Evolutionary conservation across 2,329 filamentous ascomycete species (phyloP).

Genomic region (Penicillium hordei): DNA sequence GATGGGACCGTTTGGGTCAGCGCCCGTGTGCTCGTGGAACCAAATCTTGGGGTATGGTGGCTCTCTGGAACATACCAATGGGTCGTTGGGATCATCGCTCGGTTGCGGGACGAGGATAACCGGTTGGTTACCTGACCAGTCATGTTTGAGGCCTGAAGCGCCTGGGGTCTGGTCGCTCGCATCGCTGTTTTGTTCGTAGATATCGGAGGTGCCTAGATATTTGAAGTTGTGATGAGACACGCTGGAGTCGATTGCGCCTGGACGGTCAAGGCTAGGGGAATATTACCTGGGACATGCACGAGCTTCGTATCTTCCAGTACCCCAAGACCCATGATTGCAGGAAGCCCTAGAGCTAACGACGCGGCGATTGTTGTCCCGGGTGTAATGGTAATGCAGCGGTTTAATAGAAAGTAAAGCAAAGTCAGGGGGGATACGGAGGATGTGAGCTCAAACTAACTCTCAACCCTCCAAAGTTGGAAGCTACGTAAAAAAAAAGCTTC

Average conservation of each 20-base stretch:
- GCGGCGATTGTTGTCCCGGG: background rate
- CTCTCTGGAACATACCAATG: conserved; percentile 57
- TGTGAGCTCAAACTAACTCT: background rate
- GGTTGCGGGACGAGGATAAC: conserved; percentile 89
- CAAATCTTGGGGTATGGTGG: conserved; percentile 31
- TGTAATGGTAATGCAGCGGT: background rate
- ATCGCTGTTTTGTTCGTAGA: conserved; percentile 59
- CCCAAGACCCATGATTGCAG: conserved; percentile 63
- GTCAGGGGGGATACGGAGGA: background rate
- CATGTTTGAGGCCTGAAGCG: conserved; percentile 65
- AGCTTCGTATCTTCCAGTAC: conserved; percentile 68
- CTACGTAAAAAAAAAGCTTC: background rate
- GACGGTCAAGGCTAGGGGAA: background rate
- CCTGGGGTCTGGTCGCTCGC: conserved; percentile 33
- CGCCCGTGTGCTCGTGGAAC: background rate
- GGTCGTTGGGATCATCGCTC: conserved; percentile 86
- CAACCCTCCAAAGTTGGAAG: background rate
- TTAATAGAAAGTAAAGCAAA: background rate
- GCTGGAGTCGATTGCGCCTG: background rate
- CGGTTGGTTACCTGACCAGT: conserved; percentile 62
- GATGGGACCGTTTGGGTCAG: background rate
- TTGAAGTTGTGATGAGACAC: background rate
- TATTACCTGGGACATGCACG: conserved; percentile 71
- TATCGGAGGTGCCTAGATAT: conserved; percentile 48
- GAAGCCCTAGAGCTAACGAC: background rate